These are phyloP conservation scores for Arxiozyma telluris DNA, from an alignment of 1,139 yeast species.

Conservation along the genomic window DNA sequence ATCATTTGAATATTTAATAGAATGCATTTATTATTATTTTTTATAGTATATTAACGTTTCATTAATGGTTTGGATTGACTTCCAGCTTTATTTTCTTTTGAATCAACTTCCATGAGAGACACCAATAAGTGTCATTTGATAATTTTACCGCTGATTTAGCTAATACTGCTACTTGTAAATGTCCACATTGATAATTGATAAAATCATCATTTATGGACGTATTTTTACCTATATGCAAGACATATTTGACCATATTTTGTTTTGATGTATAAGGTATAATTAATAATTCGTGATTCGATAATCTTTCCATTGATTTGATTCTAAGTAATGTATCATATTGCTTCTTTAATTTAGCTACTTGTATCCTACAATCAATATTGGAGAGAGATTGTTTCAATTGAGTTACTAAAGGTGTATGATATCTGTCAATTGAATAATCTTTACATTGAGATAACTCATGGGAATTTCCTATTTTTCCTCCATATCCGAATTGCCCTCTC, in stretches of 20 bases:
- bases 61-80: background rate
- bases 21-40: too few species aligned
- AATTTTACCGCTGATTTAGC: conserved; percentile 4
- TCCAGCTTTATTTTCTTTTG: background rate
- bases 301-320: background rate
- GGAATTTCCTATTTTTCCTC: too few species aligned
- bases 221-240: background rate
- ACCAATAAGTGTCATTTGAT: conserved; percentile 7
- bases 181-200: background rate
- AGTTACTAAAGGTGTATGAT: background rate
- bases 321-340: conserved; percentile 5
- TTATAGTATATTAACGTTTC: too few species aligned
- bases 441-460: background rate
- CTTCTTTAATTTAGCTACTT: background rate
- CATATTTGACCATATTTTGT: background rate
- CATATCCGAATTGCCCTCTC: background rate
- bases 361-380: background rate
- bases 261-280: background rate
- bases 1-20: background rate
- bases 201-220: background rate
- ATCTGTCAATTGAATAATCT: background rate
- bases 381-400: background rate
- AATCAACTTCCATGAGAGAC: conserved; percentile 11
- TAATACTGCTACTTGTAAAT: background rate
- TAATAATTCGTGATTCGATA: conserved; percentile 5